phyloP scores from a whole-genome alignment of 257 asterid species.

The Datura wrightii region DNA sequence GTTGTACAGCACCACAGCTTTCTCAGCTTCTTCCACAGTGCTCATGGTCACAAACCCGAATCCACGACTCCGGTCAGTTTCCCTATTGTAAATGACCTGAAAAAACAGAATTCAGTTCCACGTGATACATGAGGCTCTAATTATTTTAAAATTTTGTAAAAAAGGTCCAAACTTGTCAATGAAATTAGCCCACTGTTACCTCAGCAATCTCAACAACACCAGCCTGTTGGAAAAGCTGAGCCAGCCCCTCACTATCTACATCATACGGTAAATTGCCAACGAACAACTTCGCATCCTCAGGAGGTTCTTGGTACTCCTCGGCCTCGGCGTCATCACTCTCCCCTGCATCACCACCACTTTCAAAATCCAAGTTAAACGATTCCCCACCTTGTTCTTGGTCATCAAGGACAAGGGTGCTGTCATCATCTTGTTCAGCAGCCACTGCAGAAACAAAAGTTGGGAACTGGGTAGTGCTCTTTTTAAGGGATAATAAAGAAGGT shows the following conservation, averaged over 20 bases:
- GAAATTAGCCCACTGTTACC: slow-evolving; percentile 44
- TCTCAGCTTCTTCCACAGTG: slow-evolving; percentile 85
- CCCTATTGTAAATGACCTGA: slow-evolving; percentile 82
- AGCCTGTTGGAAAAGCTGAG: slow-evolving; percentile 72
- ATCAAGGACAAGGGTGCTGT: slow-evolving; percentile 52
- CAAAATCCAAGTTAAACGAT: slow-evolving; percentile 35
- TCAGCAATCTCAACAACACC: slow-evolving; percentile 90
- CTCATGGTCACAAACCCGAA: slow-evolving; percentile 96
- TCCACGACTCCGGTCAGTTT: slow-evolving; percentile 82
- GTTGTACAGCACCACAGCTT: slow-evolving; percentile 79
- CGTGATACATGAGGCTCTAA: neutral
- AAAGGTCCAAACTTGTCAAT: neutral
- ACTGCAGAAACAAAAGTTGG: slow-evolving; percentile 50
- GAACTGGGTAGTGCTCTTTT: slow-evolving; percentile 44
- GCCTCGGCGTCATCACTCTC: slow-evolving; percentile 38
- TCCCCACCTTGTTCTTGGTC: slow-evolving; percentile 43
- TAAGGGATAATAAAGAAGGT: slow-evolving; percentile 34
- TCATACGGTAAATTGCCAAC: slow-evolving; percentile 92
- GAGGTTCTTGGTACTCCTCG: slow-evolving; percentile 50
- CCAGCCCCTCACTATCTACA: slow-evolving; percentile 67
- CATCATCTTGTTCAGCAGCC: slow-evolving; percentile 62
- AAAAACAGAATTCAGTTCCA: slow-evolving; percentile 23
- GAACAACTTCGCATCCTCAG: slow-evolving; percentile 82
- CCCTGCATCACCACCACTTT: slow-evolving; percentile 45
- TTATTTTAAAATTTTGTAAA: neutral